These are phyloP conservation scores for Phyllosticta citriasiana DNA, from an alignment of 2,329 filamentous ascomycete genomes.

Conservation along the genomic window DNA sequence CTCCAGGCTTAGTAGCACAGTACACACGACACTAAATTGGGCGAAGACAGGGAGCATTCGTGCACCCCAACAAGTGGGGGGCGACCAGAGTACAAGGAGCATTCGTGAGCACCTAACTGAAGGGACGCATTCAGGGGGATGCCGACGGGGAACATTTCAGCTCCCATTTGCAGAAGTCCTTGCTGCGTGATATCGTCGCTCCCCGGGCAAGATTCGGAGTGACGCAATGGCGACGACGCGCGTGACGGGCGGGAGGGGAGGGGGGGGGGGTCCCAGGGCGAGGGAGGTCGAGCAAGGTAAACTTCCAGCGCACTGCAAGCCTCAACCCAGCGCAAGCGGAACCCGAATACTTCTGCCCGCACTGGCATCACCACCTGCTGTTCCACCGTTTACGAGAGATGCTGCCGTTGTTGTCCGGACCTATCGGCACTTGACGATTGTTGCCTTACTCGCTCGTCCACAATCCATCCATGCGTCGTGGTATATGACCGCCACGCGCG, in stretches of 20 bases:
- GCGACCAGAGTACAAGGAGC: too few relatives aligned
- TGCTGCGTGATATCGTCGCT: too few relatives aligned
- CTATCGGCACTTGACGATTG: not conserved
- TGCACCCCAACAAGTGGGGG: too few relatives aligned
- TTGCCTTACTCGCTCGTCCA: not conserved
- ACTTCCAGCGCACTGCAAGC: not conserved
- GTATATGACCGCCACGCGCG: conserved; percentile 3
- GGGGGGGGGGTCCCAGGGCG: not conserved
- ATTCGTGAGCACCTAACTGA: too few relatives aligned
- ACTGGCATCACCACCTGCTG: not conserved
- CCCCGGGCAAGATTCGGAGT: not conserved
- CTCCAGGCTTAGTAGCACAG: too few relatives aligned
- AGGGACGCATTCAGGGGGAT: too few relatives aligned
- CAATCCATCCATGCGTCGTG: not conserved
- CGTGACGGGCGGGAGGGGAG: not conserved
- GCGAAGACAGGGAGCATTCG: too few relatives aligned
- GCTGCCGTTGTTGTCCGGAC: not conserved
- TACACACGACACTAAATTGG: too few relatives aligned
- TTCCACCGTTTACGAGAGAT: not conserved
- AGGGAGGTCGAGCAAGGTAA: not conserved
- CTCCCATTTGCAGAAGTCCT: too few relatives aligned
- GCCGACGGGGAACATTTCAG: too few relatives aligned
- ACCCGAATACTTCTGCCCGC: not conserved
- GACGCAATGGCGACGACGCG: not conserved
- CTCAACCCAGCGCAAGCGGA: not conserved